Base-by-base conservation (phyloP, 2,329 filamentous ascomycete genomes). In the Aspergillus amoenus region DNA sequence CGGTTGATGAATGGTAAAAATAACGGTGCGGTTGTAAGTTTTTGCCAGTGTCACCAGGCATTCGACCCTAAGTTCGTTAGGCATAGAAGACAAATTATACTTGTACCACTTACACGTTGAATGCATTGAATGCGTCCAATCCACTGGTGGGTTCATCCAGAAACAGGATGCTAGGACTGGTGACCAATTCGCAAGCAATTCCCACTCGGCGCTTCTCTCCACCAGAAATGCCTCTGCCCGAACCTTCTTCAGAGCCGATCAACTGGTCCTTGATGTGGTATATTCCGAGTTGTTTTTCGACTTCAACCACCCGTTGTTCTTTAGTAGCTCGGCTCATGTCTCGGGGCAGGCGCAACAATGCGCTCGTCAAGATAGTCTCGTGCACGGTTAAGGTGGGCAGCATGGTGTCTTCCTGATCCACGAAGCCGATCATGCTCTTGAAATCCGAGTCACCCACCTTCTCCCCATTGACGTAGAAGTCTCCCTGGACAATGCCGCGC, bases 321-420 rank as follows among this genome's bases (percentile, higher is more conserved):
- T 99, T 99, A n/a, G 90, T 87, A 0, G 84, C 79, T 55, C 85
- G 84, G 61, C 88, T 89, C 94, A 99, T 99, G 66, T 95, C 89
- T 52, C 88, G 88, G 4, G 94, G 94, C n/a, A 99, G 82, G 65
- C 95, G 87, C 48, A 99, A 84, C 17, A 97, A 79, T 24, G 94
- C 94, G 68, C 93, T 97, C 66, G 90, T 97, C 62, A 97, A 81
- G 60, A 99, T 99, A 0, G 94, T 99, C 76, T 99, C 94, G 73
- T 99, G 94, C 8, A 99, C 94, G 0, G 94, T 99, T 64, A 99
- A 80, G 0, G 94, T 99, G 0, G 94, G 88, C 43, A 99, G 82
- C 87, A 99, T 93, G 5, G 93, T 96, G 70, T 99, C 94, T 70
- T 99, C 94, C 76, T 99, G 94, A 67, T 99, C 94, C 41, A 99